Conservation (phyloP, 305 asterid genomes). For the Andrographis paniculata region DNA sequence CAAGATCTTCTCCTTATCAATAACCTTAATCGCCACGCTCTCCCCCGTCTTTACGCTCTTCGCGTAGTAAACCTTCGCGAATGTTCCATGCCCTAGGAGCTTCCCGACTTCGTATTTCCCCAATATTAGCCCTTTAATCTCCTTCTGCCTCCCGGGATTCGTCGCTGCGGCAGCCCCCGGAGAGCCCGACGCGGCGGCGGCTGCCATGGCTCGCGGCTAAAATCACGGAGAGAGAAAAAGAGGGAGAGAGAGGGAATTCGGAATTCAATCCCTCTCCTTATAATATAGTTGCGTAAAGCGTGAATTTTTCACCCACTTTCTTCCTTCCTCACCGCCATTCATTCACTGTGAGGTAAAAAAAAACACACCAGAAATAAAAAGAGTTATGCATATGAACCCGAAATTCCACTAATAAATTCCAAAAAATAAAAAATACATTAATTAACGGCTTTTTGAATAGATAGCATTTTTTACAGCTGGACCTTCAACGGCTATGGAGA, state of each 20-base stretch:
- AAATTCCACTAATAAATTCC: no score
- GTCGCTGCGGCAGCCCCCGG: conserved; percentile 20
- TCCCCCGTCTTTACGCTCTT: conserved; percentile 38
- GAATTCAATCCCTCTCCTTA: neutral
- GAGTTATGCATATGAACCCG: neutral
- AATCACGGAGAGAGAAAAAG: no score
- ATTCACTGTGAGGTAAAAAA: no score
- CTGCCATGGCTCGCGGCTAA: conserved; percentile 29
- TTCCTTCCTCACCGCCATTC: no score
- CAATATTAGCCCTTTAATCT: conserved; percentile 33
- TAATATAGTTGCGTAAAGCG: no score
- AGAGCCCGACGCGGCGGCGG: conserved; percentile 20
- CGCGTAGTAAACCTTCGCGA: conserved; percentile 61
- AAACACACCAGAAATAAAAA: no score
- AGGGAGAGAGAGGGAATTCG: neutral
- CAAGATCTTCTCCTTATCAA: conserved; percentile 53
- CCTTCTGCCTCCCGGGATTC: conserved; percentile 36
- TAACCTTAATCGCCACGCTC: conserved; percentile 48
- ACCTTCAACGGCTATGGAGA: no score
- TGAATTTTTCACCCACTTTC: no score
- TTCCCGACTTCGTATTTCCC: conserved; percentile 49
- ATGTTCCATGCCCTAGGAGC: conserved; percentile 51
- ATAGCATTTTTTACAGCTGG: no score
- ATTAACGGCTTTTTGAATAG: no score
- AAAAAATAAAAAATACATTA: no score